phyloP scores from a whole-genome alignment of 371 early-diverging fungal genomes.

The Racocetra persica region DNA sequence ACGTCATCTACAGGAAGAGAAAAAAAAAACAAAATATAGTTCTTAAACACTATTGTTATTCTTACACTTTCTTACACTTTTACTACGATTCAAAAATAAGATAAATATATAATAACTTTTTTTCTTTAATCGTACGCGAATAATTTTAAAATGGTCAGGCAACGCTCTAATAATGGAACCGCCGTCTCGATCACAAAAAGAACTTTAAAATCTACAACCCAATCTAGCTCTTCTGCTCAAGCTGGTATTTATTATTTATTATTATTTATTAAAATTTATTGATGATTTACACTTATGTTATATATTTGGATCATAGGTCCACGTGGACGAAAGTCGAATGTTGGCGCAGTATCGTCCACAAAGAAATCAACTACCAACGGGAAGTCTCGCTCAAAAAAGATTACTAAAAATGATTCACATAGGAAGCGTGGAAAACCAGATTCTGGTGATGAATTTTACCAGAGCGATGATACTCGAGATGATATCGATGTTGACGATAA shows the following conservation, averaged over 20 bases:
- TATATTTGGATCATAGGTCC: neutral
- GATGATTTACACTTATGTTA: neutral
- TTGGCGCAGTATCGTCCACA: neutral
- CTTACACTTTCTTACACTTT: too few species aligned
- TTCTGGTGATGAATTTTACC: neutral
- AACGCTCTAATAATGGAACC: neutral
- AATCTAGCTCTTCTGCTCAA: neutral
- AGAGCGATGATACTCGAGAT: neutral
- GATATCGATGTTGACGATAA: slow-evolving; percentile 3
- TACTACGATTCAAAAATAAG: too few species aligned
- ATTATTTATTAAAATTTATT: too few species aligned
- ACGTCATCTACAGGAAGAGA: too few species aligned
- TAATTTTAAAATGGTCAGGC: neutral
- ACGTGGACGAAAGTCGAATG: neutral
- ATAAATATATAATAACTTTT: too few species aligned
- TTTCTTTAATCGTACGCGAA: too few species aligned
- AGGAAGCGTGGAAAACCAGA: neutral
- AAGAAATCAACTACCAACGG: neutral
- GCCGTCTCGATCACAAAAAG: neutral
- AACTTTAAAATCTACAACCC: too few species aligned
- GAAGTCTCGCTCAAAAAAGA: neutral
- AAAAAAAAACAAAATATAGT: too few species aligned
- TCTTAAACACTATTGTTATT: too few species aligned
- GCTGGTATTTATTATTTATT: too few species aligned
- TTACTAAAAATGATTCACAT: too few species aligned